phyloP scores from a whole-genome alignment of 768 basidiomycete species.

The Albatrellus ellisii region DNA sequence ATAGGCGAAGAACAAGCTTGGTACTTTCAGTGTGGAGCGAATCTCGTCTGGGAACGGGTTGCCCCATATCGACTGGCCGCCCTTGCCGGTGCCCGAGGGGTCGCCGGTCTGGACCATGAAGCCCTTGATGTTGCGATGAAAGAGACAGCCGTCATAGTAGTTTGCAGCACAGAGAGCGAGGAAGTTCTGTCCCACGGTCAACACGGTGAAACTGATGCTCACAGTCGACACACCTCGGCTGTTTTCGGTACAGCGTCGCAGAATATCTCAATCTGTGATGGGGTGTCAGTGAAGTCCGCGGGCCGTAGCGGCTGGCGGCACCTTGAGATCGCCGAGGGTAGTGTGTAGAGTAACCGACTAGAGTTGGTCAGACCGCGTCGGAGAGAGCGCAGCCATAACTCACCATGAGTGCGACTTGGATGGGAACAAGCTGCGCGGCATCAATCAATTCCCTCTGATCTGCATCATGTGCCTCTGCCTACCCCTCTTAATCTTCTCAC shows the following conservation, averaged over 20 bases:
- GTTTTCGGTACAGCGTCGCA: constrained; percentile 94
- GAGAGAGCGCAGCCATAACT: constrained; percentile 16
- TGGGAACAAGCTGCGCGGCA: background rate
- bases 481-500: constrained; percentile 8
- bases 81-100: constrained; percentile 83
- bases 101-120: constrained; percentile 97
- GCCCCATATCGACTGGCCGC: constrained; percentile 95
- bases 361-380: constrained; percentile 6
- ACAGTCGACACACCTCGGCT: constrained; percentile 54
- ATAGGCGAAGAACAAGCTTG: constrained; percentile 12
- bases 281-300: background rate
- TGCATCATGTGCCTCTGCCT: constrained; percentile 14
- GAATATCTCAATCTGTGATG: constrained; percentile 78
- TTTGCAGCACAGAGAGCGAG: constrained; percentile 86
- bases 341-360: constrained; percentile 95
- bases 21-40: constrained; percentile 84
- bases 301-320: constrained; percentile 18
- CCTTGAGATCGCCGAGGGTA: constrained; percentile 91
- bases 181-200: constrained; percentile 59
- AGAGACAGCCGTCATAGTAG: constrained; percentile 73
- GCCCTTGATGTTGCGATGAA: constrained; percentile 89
- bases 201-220: background rate
- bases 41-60: constrained; percentile 87
- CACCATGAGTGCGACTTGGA: constrained; percentile 13
- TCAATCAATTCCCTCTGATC: constrained; percentile 7